Evolutionary conservation across 768 basidiomycete species (phyloP), one percentile per base, ranked within the genome.

Genomic region (Podaxis sp.): DNA sequence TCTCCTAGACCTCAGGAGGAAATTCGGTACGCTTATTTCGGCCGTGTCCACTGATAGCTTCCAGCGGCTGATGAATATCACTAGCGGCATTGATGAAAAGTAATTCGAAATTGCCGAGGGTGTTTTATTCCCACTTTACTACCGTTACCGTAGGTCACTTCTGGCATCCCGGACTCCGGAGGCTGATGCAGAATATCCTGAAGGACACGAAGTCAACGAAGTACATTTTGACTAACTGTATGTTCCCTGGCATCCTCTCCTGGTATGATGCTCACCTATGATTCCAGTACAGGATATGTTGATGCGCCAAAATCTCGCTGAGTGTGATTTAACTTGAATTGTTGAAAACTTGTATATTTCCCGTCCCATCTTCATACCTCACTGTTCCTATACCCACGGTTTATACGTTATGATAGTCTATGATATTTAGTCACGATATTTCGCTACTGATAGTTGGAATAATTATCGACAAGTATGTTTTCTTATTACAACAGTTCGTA

Each of bases 111-210:
- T 61, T 73, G 11, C 71, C 76, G 15, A 78, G 87, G 52, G 75
- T 80, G 2, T 88, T 86, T 68, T 88, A 87, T 66, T 84, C 81
- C 66, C 88, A 89, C 73, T 79, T 88, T 61, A 90, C 88, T 8
- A 80, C 84, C 1, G 87, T 87, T 5, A 89, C 85, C 63, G 88
- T 89, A 59, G 64, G 83, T 73, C 27, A 37, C 19, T 15, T 55
- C 19, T 17, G 59, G 22, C 33, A 49, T 55, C n/a, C 22, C 6
- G 56, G 12, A 41, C 25, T 15, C 51, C 36, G 19, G 27, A 40
- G 12, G 27, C 68, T 67, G 54, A 64, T 15, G 24, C 15, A 11
- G 47, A 47, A 55, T 54, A 59, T 36, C 57, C 49, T 65, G 43
- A 66, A 88, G 85, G 84, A 89, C 67, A 83, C 81, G 7, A 79